phyloP scores from a whole-genome alignment of 257 asterid genomes.

The Misopates orontium region DNA sequence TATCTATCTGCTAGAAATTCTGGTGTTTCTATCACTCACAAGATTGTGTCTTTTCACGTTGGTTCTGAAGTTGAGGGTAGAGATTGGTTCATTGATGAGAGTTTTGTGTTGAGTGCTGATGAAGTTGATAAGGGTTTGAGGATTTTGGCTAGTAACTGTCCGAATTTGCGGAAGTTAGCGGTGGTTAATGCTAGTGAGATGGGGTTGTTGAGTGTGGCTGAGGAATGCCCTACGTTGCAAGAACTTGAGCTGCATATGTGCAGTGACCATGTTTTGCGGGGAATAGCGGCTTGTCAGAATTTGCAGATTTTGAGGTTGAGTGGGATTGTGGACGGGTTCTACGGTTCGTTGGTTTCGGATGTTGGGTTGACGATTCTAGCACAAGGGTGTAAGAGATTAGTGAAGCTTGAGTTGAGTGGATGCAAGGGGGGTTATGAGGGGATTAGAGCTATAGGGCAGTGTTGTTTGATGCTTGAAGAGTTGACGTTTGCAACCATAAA shows the following conservation, averaged over 20 bases:
- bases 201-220: slow-evolving; percentile 67
- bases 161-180: slow-evolving; percentile 51
- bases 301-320: slow-evolving; percentile 61
- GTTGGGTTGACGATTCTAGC: slow-evolving; percentile 74
- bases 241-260: slow-evolving; percentile 66
- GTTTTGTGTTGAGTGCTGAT: slow-evolving; percentile 36
- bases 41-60: slow-evolving; percentile 42
- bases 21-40: slow-evolving; percentile 45
- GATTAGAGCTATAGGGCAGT: slow-evolving; percentile 67
- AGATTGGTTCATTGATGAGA: slow-evolving; percentile 47
- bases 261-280: slow-evolving; percentile 63
- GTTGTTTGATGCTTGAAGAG: slow-evolving; percentile 75
- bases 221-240: slow-evolving; percentile 71
- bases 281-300: slow-evolving; percentile 67
- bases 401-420: slow-evolving; percentile 70
- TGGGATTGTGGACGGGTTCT: slow-evolving; percentile 50
- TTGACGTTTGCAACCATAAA: slow-evolving; percentile 51
- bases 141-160: slow-evolving; percentile 52
- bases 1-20: slow-evolving; percentile 43
- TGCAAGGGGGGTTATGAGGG: slow-evolving; percentile 76
- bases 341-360: slow-evolving; percentile 56
- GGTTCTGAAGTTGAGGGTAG: slow-evolving; percentile 41
- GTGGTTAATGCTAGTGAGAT: slow-evolving; percentile 70
- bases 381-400: slow-evolving; percentile 71
- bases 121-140: slow-evolving; percentile 63